phyloP scores from a whole-genome alignment of 352 stramenopile genomes.

The Phytophthora hybrid region DNA sequence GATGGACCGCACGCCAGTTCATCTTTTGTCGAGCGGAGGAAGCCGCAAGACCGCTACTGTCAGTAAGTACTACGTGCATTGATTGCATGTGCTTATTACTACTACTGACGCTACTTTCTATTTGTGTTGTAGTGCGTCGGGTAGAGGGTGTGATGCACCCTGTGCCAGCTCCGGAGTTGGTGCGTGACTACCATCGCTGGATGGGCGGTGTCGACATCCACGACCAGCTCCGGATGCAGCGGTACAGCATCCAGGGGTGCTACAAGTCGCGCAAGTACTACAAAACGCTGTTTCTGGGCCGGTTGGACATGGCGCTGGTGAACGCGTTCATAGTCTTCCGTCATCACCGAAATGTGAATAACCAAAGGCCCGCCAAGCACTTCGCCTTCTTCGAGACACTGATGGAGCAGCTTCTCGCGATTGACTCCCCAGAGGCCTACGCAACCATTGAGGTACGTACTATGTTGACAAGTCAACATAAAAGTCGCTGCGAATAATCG shows the following conservation, averaged over 20 bases:
- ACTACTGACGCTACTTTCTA: no score
- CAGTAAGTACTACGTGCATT: no score
- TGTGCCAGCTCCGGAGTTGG: no score
- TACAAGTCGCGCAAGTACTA: no score
- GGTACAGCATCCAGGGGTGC: neutral
- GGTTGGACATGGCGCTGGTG: conserved; percentile 15
- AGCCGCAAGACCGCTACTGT: no score
- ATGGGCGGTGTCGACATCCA: no score
- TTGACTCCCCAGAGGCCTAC: neutral
- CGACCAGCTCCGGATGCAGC: conserved; percentile 1
- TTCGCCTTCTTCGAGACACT: conserved; percentile 9
- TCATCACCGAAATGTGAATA: conserved; percentile 8
- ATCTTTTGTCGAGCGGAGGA: no score
- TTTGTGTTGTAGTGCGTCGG: no score
- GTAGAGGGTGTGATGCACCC: no score
- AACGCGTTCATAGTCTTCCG: conserved; percentile 20
- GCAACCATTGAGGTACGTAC: neutral
- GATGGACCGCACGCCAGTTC: no score
- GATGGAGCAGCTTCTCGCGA: neutral
- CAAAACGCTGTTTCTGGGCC: conserved; percentile 7
- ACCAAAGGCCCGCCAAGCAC: conserved; percentile 7
- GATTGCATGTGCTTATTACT: no score
- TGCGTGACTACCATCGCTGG: no score
- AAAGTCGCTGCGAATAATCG: neutral
- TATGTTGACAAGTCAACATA: conserved; percentile 1